Base-by-base conservation (phyloP, 176 grass and related monocot species). In the Phoenix roebelenii region DNA sequence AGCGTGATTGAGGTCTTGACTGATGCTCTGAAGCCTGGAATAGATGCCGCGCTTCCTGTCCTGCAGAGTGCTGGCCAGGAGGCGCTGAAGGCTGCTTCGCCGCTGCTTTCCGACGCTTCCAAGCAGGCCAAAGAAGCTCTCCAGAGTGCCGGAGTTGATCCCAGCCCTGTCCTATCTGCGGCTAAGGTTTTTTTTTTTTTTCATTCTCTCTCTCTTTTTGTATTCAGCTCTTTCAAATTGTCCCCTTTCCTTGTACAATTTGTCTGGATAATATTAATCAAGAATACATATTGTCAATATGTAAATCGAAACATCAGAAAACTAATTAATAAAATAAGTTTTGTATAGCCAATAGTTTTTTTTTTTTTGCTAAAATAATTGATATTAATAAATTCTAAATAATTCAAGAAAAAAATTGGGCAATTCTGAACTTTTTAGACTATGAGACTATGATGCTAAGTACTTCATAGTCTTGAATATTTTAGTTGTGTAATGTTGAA, bases 101-200 rank as follows among this genome's bases (percentile, higher is more conserved):
- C 87, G 18, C 63, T 97, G 5, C 83, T 90, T 59, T 80, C 86
- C 0, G 75, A 79, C 44, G 86, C 66, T 15, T 73, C 83, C 39
- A 90, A 80, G 74, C 91, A 87, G 57, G 92, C 87, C 19, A 71
- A 58, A 9, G 83, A 85, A 22, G 84, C 81, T 22, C 87, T 97
- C 57, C 78, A 80, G 70, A 76, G 65, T 50, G 84, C 87, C 50
- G 92, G 84, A n/a, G 66, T 97, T 53, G 92, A 97, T 75, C 68
- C 84, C 20, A 78, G 59, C 15, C 84, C 84, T 52, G 63, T 97
- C 16, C 59, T 91, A 4, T 85, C 84, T 4, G 84, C 84, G 26
- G 78, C 81, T 0, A 80, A 97, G 87, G 92, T 96, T 66, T 52
- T 9, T 5, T 7, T 44, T 14, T 12, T 1, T 6, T 1, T 70